phyloP scores from a whole-genome alignment of 352 stramenopile genomes.

The Globisporangium nagaii region DNA sequence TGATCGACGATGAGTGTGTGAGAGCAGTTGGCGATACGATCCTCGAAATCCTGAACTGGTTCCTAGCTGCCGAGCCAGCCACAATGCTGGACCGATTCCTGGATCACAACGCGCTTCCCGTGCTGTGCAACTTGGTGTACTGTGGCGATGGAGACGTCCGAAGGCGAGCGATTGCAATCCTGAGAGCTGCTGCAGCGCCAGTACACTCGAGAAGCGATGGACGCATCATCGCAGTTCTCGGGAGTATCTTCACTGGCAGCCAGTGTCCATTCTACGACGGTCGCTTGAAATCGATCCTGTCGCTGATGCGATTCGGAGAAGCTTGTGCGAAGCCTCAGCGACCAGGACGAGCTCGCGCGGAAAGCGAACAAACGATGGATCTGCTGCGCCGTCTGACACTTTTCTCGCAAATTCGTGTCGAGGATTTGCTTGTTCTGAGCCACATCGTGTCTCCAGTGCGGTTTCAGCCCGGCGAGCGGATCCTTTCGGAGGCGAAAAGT shows the following conservation, averaged over 20 bases:
- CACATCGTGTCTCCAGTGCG: background rate
- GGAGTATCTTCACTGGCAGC: background rate
- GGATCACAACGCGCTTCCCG: background rate
- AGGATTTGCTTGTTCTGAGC: background rate
- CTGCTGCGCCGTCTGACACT: background rate
- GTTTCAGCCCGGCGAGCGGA: background rate
- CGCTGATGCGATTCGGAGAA: background rate
- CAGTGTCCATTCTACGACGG: constrained; percentile 1
- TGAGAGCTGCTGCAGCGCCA: background rate
- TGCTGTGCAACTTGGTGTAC: background rate
- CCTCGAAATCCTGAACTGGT: background rate
- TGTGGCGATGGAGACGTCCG: background rate
- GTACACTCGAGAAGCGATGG: background rate
- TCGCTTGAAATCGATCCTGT: background rate
- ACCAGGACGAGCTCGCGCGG: background rate
- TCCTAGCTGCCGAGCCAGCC: background rate
- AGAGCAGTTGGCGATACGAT: background rate
- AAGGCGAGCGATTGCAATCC: background rate
- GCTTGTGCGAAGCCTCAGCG: background rate
- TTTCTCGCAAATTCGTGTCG: background rate
- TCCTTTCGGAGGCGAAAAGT: background rate
- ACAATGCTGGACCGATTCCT: background rate
- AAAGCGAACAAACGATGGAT: background rate
- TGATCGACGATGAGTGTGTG: background rate
- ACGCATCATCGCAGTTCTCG: background rate